These are phyloP conservation scores for Pterula multifida DNA, from an alignment of 1,284 basidiomycete genomes.

Conservation along the genomic window DNA sequence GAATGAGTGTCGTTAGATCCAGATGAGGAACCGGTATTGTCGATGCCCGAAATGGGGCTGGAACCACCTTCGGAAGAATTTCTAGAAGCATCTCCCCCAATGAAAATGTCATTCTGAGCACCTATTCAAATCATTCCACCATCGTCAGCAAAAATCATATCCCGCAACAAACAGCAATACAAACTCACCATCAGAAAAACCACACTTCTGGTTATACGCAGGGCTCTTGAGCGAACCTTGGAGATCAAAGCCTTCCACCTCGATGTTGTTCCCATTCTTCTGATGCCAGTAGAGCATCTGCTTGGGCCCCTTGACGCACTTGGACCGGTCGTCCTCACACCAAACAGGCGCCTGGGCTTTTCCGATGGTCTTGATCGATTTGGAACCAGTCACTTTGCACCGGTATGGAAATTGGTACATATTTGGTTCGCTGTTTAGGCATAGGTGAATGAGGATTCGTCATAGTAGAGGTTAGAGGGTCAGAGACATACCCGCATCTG, in stretches of 20 bases:
- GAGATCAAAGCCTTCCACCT: conserved; percentile 24
- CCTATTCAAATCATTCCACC: not conserved
- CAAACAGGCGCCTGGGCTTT: conserved; percentile 27
- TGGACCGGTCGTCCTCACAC: conserved; percentile 28
- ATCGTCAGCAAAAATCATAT: not conserved
- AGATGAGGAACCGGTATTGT: not conserved
- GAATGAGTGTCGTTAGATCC: not conserved
- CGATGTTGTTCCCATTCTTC: conserved; percentile 28
- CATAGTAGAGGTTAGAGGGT: not conserved
- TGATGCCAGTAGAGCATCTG: conserved; percentile 40
- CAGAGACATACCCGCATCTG: conserved; percentile 8
- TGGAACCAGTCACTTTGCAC: conserved; percentile 30
- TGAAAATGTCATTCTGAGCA: conserved; percentile 9
- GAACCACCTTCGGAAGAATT: not conserved
- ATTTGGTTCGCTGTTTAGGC: conserved; percentile 25
- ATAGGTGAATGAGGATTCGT: not conserved
- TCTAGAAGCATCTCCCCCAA: not conserved
- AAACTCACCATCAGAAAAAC: conserved; percentile 27
- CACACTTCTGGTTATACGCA: conserved; percentile 30
- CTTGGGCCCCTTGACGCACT: conserved; percentile 27
- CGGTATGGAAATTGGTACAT: conserved; percentile 30
- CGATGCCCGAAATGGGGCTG: not conserved
- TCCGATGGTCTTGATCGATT: conserved; percentile 21
- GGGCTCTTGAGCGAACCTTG: conserved; percentile 25
- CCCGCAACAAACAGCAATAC: not conserved